Evolutionary conservation across 208 protist species (phyloP).

Genomic region (Trypanosoma congolense): DNA sequence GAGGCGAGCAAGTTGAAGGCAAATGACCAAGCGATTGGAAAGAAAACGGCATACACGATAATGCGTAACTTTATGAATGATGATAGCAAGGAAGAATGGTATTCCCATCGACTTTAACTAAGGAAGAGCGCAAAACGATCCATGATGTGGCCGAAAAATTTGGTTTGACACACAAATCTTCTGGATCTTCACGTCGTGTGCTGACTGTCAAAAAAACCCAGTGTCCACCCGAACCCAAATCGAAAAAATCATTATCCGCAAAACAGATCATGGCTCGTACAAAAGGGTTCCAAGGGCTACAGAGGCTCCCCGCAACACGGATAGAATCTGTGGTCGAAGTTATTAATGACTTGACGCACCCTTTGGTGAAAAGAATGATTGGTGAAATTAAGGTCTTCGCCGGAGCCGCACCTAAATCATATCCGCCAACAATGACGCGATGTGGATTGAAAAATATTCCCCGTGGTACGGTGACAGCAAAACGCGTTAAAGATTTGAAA

Average conservation of each 20-base stretch:
- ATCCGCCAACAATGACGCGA: too few species aligned
- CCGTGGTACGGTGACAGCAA: slow-evolving; percentile 2
- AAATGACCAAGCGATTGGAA: too few species aligned
- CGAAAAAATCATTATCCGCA: slow-evolving; percentile 33
- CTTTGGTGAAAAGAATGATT: slow-evolving; percentile 47
- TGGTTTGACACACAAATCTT: slow-evolving; percentile 65
- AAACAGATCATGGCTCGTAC: slow-evolving; percentile 44
- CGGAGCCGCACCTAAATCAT: too few species aligned
- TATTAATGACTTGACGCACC: slow-evolving; percentile 23
- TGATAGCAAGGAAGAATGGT: slow-evolving; percentile 38
- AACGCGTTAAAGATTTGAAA: slow-evolving; percentile 32
- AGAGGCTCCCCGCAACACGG: slow-evolving; percentile 45
- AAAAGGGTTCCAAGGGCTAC: slow-evolving; percentile 77
- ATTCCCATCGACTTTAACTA: slow-evolving; percentile 64
- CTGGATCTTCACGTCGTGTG: slow-evolving; percentile 33
- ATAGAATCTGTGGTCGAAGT: slow-evolving; percentile 26
- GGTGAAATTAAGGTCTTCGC: slow-evolving; percentile 35
- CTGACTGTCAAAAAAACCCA: slow-evolving; percentile 65
- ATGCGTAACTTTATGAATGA: slow-evolving; percentile 73
- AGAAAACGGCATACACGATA: too few species aligned
- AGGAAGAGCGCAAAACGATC: slow-evolving; percentile 50
- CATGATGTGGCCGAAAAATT: slow-evolving; percentile 71
- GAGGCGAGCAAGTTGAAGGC: too few species aligned
- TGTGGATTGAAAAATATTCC: too few species aligned
- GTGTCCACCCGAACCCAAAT: slow-evolving; percentile 19